Conservation (phyloP, 331 rosid genomes). For the Saraca asoca region DNA sequence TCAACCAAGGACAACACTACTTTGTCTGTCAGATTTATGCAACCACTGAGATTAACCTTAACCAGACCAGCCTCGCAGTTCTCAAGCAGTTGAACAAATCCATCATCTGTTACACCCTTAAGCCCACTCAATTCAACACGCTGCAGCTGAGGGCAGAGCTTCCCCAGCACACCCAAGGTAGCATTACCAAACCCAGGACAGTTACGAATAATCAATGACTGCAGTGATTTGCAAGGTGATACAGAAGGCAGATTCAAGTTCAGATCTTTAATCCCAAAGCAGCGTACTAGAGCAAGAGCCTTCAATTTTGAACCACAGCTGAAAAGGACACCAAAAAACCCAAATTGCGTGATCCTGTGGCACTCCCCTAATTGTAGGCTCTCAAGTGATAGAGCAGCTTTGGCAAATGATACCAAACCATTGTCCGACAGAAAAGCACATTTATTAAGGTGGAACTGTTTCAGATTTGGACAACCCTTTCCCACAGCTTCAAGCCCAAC, state of each 20-base stretch:
- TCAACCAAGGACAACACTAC: slow-evolving; percentile 57
- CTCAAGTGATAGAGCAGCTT: slow-evolving; percentile 68
- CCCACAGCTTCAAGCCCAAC: slow-evolving; percentile 71
- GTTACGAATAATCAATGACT: slow-evolving; percentile 58
- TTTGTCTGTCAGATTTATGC: slow-evolving; percentile 68
- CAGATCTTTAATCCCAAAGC: slow-evolving; percentile 78
- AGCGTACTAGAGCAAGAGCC: slow-evolving; percentile 65
- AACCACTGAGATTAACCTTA: slow-evolving; percentile 73
- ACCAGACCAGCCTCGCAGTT: slow-evolving; percentile 67
- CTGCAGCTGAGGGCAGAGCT: slow-evolving; percentile 70
- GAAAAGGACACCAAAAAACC: slow-evolving; percentile 65
- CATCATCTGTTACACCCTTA: slow-evolving; percentile 66
- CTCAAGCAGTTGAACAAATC: slow-evolving; percentile 59
- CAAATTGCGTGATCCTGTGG: slow-evolving; percentile 86
- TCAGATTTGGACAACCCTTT: slow-evolving; percentile 88
- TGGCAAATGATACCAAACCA: slow-evolving; percentile 73
- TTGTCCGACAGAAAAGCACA: slow-evolving; percentile 75
- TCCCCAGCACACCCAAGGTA: slow-evolving; percentile 61
- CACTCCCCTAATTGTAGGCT: slow-evolving; percentile 89
- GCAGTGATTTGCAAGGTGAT: slow-evolving; percentile 55
- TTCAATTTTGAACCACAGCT: slow-evolving; percentile 71
- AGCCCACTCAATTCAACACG: slow-evolving; percentile 72
- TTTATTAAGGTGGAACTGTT: slow-evolving; percentile 55
- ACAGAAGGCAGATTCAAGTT: slow-evolving; percentile 46
- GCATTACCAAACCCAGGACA: slow-evolving; percentile 88